These are phyloP conservation scores for Quercus lobata DNA, from an alignment of 331 rosid genomes.

Conservation along the genomic window DNA sequence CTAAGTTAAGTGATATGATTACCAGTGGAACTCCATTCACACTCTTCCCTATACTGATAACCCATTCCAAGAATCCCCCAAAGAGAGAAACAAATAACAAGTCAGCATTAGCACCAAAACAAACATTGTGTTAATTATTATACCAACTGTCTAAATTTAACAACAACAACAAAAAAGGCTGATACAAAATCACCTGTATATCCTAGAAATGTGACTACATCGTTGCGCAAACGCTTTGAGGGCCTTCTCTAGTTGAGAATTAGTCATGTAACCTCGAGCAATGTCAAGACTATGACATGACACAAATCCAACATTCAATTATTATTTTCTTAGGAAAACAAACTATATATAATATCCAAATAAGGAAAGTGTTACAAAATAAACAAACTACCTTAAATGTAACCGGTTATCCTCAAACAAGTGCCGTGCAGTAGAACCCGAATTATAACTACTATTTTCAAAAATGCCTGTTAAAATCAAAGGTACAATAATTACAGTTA, in stretches of 20 bases:
- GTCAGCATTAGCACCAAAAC: constrained; percentile 40
- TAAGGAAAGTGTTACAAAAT: constrained; percentile 7
- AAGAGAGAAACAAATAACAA: constrained; percentile 50
- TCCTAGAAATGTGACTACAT: constrained; percentile 79
- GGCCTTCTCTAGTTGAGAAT: constrained; percentile 69
- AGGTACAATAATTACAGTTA: not conserved
- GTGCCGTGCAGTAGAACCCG: constrained; percentile 38
- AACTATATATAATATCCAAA: constrained; percentile 8
- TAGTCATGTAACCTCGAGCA: constrained; percentile 72
- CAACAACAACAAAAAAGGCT: not conserved
- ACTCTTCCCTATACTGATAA: constrained; percentile 86
- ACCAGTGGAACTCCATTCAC: constrained; percentile 93
- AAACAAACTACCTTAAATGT: constrained; percentile 36
- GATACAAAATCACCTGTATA: constrained; percentile 73
- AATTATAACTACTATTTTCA: constrained; percentile 9
- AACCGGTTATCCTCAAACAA: constrained; percentile 39
- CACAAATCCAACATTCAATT: not conserved
- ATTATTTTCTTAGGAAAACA: not conserved
- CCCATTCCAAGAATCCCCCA: constrained; percentile 60
- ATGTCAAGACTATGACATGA: constrained; percentile 32
- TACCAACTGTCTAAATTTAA: not conserved
- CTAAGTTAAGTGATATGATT: constrained; percentile 36
- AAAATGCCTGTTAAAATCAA: constrained; percentile 31
- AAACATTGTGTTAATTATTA: not conserved
- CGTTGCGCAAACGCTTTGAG: constrained; percentile 55